Base-by-base conservation (phyloP, 805 yeast species). In the Pichia kluyveri region DNA sequence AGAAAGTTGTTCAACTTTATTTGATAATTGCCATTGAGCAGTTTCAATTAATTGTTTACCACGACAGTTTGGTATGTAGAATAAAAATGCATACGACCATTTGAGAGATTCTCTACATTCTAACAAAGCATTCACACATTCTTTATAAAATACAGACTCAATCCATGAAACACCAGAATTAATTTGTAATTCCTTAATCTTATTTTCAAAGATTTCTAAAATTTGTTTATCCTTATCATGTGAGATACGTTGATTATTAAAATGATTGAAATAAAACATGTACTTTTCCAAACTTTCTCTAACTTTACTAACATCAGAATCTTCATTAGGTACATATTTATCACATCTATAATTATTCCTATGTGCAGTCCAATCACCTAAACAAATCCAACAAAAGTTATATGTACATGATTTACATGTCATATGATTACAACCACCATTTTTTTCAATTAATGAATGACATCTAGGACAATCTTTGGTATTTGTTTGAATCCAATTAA, bases 391-490 rank as follows among this genome's bases (percentile, higher is more conserved):
- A 65, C 99, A 93, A 60, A 89, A 93, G 61, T 90, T 86, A 61
- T 77, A 66, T 12, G 63, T 60, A 63, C 99, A 93, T 50, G 79
- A 82, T 4, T 77, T 70, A 63, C 99, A 93, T 1, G 80, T 75
- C 96, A 93, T 91, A 66, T 93, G 99, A 65, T 91, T 91, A 67
- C 99, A 93, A 0, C 99, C 99, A 23, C 97, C 98, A 60, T 85
- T 85, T 58, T 91, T 89, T 61, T 93, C 97, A 53, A 91, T 93
- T 30, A 80, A 70, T 1, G 88, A 69, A 10, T 69, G 68, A 68
- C 99, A 93, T 58, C 78, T 77, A 0, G 96, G 95, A 63, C 99
- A 93, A 41, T 77, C 76, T 56, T 87, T 83, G 1, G 99, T 88
- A 62, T 91, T 82, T 4, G 84, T 80, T 4, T 79, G 72, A 26